These are phyloP conservation scores for Mrakia frigida DNA, from an alignment of 768 basidiomycete species.

Conservation along the genomic window DNA sequence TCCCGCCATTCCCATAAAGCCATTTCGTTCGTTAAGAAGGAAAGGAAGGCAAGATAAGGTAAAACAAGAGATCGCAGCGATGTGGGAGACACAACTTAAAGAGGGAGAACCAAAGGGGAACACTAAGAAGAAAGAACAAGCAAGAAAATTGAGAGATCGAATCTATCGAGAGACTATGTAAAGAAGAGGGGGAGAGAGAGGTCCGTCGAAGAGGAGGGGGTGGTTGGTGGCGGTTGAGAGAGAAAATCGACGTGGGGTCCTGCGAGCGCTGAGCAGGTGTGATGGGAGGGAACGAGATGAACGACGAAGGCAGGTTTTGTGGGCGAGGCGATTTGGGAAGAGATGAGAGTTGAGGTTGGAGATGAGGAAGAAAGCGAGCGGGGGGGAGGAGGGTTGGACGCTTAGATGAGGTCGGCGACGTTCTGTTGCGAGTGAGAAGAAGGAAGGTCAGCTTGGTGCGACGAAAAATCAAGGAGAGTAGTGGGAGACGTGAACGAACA, in stretches of 20 bases:
- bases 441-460: background rate
- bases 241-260: background rate
- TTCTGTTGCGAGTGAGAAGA: slow-evolving; percentile 52
- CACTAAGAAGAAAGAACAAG: background rate
- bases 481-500: background rate
- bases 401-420: slow-evolving; percentile 89
- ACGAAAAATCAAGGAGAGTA: no score
- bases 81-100: no score
- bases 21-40: background rate
- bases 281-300: background rate
- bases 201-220: background rate
- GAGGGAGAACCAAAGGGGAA: background rate
- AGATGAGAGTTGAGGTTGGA: background rate
- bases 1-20: slow-evolving; percentile 4
- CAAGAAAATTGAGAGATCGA: background rate
- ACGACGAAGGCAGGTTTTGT: slow-evolving; percentile 13
- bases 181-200: background rate
- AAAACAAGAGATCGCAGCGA: background rate
- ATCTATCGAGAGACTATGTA: slow-evolving; percentile 4
- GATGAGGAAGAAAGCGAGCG: background rate
- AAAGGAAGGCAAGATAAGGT: background rate
- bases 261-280: background rate
- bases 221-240: background rate
- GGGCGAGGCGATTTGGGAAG: background rate
- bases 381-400: background rate